Conservation (phyloP, 768 basidiomycete species). For the Sarcodon aspratus region DNA sequence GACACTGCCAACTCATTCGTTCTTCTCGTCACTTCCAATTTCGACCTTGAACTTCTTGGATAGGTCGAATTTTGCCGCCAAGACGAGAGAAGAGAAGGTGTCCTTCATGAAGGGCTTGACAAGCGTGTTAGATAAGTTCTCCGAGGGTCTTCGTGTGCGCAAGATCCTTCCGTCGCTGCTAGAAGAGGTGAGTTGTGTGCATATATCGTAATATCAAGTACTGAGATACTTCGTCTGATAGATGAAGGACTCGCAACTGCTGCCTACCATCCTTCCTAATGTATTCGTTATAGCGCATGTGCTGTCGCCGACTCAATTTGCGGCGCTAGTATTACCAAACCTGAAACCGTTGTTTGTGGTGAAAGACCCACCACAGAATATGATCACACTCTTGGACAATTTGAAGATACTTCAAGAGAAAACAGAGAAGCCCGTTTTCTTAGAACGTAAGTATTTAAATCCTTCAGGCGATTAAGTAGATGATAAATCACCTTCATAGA, state of each 20-base stretch:
- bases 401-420: constrained; percentile 80
- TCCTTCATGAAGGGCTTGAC: constrained; percentile 90
- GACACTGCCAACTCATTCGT: constrained; percentile 73
- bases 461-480: not conserved
- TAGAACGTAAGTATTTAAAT: constrained; percentile 57
- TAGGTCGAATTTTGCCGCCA: constrained; percentile 88
- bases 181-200: constrained; percentile 64
- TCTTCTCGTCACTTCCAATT: constrained; percentile 93
- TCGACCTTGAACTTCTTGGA: constrained; percentile 95
- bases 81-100: constrained; percentile 91
- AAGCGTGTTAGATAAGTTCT: constrained; percentile 72
- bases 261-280: constrained; percentile 94
- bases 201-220: not conserved
- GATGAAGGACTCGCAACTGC: constrained; percentile 90
- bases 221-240: constrained; percentile 12
- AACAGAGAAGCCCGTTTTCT: constrained; percentile 75
- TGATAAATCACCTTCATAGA: constrained; percentile 32
- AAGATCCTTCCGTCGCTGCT: constrained; percentile 89
- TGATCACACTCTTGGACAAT: constrained; percentile 89
- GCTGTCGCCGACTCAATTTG: constrained; percentile 73
- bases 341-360: constrained; percentile 83
- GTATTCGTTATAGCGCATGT: constrained; percentile 82
- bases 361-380: constrained; percentile 95
- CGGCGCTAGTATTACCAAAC: constrained; percentile 68
- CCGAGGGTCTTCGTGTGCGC: constrained; percentile 72